Percentiles rank a stretch among this genome's conserved stretches.
phyloP scores from a whole-genome alignment of 257 asterid species.

The Nicotiana sylvestris region DNA sequence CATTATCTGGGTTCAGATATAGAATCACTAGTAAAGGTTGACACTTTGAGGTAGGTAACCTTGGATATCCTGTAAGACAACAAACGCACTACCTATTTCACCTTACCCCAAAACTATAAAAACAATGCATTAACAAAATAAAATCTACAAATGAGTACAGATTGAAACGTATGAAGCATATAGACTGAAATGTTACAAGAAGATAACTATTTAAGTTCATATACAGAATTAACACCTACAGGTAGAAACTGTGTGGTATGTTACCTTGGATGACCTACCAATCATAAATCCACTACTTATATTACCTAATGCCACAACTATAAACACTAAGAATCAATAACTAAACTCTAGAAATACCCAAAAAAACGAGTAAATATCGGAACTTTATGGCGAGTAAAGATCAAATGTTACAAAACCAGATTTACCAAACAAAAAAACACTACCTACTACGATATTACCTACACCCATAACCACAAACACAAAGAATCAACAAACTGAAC shows the following conservation, averaged over 20 bases:
- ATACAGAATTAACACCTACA: neutral
- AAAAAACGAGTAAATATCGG: neutral
- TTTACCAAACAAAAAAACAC: neutral
- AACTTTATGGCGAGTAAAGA: neutral
- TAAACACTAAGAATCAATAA: neutral
- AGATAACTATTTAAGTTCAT: neutral
- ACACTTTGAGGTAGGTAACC: neutral
- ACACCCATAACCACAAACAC: neutral
- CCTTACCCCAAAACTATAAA: neutral
- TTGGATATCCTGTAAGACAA: no score
- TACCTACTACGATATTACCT: neutral
- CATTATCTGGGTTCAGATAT: neutral
- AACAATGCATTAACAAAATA: neutral
- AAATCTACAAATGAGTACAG: neutral
- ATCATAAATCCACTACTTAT: neutral
- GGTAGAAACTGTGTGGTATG: neutral
- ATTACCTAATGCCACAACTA: neutral
- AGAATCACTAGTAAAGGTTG: neutral
- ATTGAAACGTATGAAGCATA: neutral
- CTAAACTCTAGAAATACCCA: neutral
- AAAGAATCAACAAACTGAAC: neutral
- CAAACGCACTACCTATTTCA: no score
- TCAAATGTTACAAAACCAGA: neutral
- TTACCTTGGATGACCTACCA: neutral
- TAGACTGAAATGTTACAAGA: neutral